These are phyloP conservation scores for Ramularia collo-cygni DNA, from an alignment of 2,329 filamentous ascomycete genomes.

Conservation along the genomic window DNA sequence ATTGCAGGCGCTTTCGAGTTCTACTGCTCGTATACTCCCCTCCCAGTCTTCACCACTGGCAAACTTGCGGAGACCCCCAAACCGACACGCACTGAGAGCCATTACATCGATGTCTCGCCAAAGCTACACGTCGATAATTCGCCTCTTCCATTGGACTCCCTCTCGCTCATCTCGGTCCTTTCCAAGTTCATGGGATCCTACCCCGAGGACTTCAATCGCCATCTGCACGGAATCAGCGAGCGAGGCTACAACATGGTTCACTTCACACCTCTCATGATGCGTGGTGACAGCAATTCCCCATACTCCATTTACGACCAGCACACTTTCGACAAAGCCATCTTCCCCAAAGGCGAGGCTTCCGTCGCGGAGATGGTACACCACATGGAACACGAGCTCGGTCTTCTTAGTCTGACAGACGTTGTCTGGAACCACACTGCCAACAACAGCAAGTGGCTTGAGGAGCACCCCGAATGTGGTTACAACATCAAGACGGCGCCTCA, in stretches of 20 bases:
- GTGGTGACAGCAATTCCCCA: slow-evolving; percentile 87
- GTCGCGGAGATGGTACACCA: slow-evolving; percentile 67
- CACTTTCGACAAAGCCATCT: slow-evolving; percentile 71
- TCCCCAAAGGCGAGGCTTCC: slow-evolving; percentile 79
- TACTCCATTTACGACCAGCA: slow-evolving; percentile 96
- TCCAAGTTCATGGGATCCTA: slow-evolving; percentile 98
- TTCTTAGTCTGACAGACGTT: slow-evolving; percentile 88
- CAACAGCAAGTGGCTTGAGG: slow-evolving; percentile 88
- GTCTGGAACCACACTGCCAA: slow-evolving; percentile 97
- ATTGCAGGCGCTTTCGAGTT: slow-evolving; percentile 84
- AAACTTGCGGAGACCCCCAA: slow-evolving; percentile 40
- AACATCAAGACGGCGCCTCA: slow-evolving; percentile 83
- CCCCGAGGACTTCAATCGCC: slow-evolving; percentile 81
- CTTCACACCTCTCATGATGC: slow-evolving; percentile 86
- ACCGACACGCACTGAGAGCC: slow-evolving; percentile 57
- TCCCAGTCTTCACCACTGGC: slow-evolving; percentile 66
- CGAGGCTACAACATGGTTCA: slow-evolving; percentile 99
- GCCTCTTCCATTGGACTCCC: slow-evolving; percentile 71
- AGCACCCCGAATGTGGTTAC: slow-evolving; percentile 93
- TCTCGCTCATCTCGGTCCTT: slow-evolving; percentile 88
- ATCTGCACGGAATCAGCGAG: slow-evolving; percentile 78
- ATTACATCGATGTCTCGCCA: slow-evolving; percentile 93
- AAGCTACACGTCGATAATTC: slow-evolving; percentile 66
- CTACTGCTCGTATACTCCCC: slow-evolving; percentile 84
- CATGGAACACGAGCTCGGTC: slow-evolving; percentile 76